Evolutionary conservation across 306 rosid species (phyloP), one percentile per base, ranked within the genome.

Genomic region (Mimosa pudica): DNA sequence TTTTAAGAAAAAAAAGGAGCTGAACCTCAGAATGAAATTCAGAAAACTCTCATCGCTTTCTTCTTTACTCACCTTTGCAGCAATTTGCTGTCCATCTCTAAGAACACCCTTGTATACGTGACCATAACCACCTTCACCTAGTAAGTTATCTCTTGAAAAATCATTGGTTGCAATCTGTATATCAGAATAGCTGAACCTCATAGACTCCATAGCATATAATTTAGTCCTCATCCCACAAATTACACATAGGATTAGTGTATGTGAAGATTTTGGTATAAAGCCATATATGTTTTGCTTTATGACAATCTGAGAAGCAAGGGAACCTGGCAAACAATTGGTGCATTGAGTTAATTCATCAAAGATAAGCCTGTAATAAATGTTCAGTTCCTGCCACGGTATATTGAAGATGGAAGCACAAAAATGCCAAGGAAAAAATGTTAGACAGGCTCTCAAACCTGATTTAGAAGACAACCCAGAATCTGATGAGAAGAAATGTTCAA

Each of bases 91-190:
- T 82, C 97, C 94, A 63, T 83, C 92, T 83, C 83, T 83, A 60
- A 94, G 94, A 42, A 76, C 70, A 58, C 97, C 97, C 82, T 87
- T 90, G 67, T 88, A 92, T 35, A 94, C 97, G 57, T 76, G 88
- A 70, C 94, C 97, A 76, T 87, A 94, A 79, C 98, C 97, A 49
- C 97, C 98, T 87, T 92, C 98, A 75, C 98, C 98, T 83, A 94
- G 48, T 77, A 92, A 86, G 82, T 90, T 94, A 51, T 88, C 90
- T 82, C 80, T 80, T 36, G 96, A 83, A 85, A 94, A 92, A 49
- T 90, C 85, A 45, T 89, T 57, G 61, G 98, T 92, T 36, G 96
- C 94, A 35, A 6, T 55, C 78, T 84, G 89, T 82, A 94, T 88
- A 41, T 94, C 92, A 6, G 86, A 74, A 72, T 84, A 92, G 68